Evolutionary conservation across 2,329 filamentous ascomycete genomes (phyloP), one percentile per base, ranked within the genome.

Genomic region (Penicillium sp.): DNA sequence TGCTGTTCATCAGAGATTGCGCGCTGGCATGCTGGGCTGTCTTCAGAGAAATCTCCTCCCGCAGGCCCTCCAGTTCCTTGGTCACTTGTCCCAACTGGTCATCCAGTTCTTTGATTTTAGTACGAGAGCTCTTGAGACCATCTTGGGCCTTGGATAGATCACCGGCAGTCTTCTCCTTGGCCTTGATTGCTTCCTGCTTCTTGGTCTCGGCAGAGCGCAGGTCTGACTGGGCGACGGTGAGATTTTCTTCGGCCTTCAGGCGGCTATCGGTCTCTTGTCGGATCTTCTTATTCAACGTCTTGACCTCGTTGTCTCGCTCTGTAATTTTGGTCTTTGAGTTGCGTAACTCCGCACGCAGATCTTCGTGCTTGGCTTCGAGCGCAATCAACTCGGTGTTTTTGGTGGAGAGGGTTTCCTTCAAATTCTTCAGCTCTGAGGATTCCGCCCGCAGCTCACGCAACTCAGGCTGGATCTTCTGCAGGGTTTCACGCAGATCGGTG

Each of bases 401-500:
- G 59, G 78, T 80, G 1, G 82, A 79, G 2, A 97, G 80, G 57
- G 95, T 90, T 43, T 92, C 88, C 67, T 89, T 93, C 3, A 84
- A 82, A 0, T 79, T 80, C 71, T 91, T 92, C 29, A 97, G 79
- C 36, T 87, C 83, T 0, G 84, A 83, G 26, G 90, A 87, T 64
- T 97, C 92, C 45, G 87, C 85, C 7, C 91, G 86, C 18, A 97
- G 80, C 40, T 79, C 87, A 70, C 88, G 89, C 21, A 97, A 78
- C 73, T 99, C 93, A 0, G 91, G 89, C 67, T 97, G 92, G 0
- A 89, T 84, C 70, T 94, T 95, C 61, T 92, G 87, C 26, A 97
- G 74, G 2, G 92, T 80, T 57, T 93, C 89, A 18, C 88, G 84
- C 42, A 96, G 78, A 24, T 96, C 90, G 0, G 87, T 87, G 1